Evolutionary conservation across 306 rosid species (phyloP).

Genomic region (Ammopiptanthus mongolicus): DNA sequence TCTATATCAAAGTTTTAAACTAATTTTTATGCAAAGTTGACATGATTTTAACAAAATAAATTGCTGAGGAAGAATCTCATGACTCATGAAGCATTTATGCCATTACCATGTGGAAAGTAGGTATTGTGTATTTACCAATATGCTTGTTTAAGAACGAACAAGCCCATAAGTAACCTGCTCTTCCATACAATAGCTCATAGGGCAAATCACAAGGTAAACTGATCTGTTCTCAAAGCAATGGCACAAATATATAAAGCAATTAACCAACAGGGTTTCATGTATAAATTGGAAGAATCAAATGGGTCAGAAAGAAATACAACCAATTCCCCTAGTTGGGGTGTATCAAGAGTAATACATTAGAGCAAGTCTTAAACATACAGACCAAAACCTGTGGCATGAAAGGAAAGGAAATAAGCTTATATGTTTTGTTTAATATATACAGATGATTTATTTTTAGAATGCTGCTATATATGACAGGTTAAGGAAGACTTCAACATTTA

Average conservation of each 20-base stretch:
- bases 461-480: no score
- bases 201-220: slow-evolving; percentile 56
- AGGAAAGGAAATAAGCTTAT: no score
- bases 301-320: background rate
- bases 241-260: background rate
- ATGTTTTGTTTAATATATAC: no score
- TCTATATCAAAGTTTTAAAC: slow-evolving; percentile 42
- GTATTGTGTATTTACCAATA: slow-evolving; percentile 48
- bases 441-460: no score
- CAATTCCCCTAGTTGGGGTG: no score
- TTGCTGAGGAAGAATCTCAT: background rate
- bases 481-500: no score
- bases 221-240: slow-evolving; percentile 47
- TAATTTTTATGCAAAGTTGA: background rate
- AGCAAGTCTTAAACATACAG: no score
- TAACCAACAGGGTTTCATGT: background rate
- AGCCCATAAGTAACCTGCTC: slow-evolving; percentile 80
- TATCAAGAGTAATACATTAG: no score
- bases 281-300: slow-evolving; percentile 6
- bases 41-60: background rate
- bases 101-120: slow-evolving; percentile 49
- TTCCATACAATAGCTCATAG: slow-evolving; percentile 70
- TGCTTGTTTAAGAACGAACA: slow-evolving; percentile 74
- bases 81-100: background rate
- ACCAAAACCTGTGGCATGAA: no score